Conservation (phyloP, 208 protist genomes). For the Leishmania tarentolae region DNA sequence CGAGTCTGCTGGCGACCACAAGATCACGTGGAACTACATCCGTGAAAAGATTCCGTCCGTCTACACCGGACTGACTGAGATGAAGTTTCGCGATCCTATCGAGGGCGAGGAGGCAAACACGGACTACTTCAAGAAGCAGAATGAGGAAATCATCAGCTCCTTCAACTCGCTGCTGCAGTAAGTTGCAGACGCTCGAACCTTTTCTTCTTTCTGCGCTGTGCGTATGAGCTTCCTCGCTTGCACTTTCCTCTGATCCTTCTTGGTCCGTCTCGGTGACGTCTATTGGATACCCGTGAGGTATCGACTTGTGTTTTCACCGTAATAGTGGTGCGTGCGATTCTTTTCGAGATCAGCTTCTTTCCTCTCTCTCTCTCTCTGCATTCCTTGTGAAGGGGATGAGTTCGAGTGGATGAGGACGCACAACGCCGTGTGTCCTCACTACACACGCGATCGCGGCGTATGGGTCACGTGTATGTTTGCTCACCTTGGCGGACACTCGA, state of each 20-base stretch:
- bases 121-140: slow-evolving; percentile 90
- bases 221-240: neutral
- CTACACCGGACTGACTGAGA: slow-evolving; percentile 87
- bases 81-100: slow-evolving; percentile 91
- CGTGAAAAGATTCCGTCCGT: slow-evolving; percentile 88
- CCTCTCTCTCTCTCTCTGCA: slow-evolving; percentile 2
- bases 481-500: too few species aligned
- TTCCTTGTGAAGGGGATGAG: neutral
- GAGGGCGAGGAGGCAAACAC: slow-evolving; percentile 88
- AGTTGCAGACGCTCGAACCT: neutral
- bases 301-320: neutral
- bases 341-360: neutral
- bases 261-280: neutral
- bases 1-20: slow-evolving; percentile 91
- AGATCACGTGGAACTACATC: slow-evolving; percentile 97
- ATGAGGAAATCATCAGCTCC: slow-evolving; percentile 85
- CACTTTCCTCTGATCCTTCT: neutral
- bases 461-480: neutral
- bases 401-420: neutral
- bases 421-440: neutral
- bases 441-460: neutral
- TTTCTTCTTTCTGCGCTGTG: neutral
- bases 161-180: slow-evolving; percentile 88
- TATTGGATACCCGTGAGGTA: neutral
- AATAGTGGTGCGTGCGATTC: neutral